Base-by-base conservation (phyloP, 2,329 filamentous ascomycete genomes). In the Fusarium chaquense region DNA sequence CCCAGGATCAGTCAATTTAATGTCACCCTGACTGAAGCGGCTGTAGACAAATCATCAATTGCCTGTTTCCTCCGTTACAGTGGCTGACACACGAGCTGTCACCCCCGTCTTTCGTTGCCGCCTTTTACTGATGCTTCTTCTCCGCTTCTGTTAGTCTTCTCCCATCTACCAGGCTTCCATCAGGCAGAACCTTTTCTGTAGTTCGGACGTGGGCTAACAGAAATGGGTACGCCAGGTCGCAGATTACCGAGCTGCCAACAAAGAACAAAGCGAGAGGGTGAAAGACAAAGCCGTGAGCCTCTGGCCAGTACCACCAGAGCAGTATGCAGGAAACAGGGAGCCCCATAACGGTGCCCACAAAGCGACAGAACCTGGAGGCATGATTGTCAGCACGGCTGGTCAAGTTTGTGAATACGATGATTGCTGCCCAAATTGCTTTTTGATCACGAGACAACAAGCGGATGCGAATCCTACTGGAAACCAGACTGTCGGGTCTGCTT, bases 221-320 rank as follows among this genome's bases (percentile, higher is more conserved):
- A 45, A 84, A 80, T 0, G 83, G 81, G 58, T 86, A 86, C 3
- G 78, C 69, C 15, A 83, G 36, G 65, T 86, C 84, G 49, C 80
- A 83, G 18, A 80, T 45, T 3, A 83, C 56, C 16, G 79, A 79
- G 0, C 80, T 79, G 1, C 77, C 80, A 64, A 79, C 78, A 16
- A 86, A 70, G 59, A 85, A 81, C 6, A 84, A 45, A 1, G 78
- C 80, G 6, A 84, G 73, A 0, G 81, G 83, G 33, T 80, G 80
- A 50, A 79, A 75, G 32, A 83, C 80, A 70, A 84, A 86, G 13
- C 78, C 80, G 69, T 86, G 82, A 2, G 83, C 81, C 58, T 85
- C 84, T 5, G 83, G 83, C 84, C 84, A 86, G 67, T 80, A 80
- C 76, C 81, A 84, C 83, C 83, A 85, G n/a, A 83, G 73, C 44